Percentiles rank a stretch among this genome's conserved stretches.
Evolutionary conservation across 2,329 filamentous ascomycete genomes (phyloP).

Genomic region (Cladosporium oxysporum): DNA sequence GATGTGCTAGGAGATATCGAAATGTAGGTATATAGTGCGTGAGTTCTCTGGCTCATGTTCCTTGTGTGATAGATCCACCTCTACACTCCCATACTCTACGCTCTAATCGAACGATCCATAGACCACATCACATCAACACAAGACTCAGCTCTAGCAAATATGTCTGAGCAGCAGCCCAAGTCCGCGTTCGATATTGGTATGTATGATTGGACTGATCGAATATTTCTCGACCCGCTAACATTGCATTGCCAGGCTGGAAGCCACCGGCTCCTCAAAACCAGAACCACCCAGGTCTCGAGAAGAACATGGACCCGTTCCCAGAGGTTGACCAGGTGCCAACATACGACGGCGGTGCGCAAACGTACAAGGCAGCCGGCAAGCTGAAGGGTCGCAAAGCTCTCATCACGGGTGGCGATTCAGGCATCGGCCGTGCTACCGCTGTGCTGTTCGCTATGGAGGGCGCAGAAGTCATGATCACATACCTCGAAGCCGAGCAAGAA

Average conservation of each 20-base stretch:
- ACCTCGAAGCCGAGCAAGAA: constrained; percentile 72
- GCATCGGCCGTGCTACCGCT: constrained; percentile 75
- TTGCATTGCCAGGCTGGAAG: constrained; percentile 9
- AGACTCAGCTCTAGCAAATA: background rate
- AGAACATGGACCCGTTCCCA: constrained; percentile 60
- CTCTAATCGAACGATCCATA: background rate
- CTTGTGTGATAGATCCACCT: background rate
- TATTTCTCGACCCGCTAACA: background rate
- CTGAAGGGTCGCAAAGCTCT: constrained; percentile 72
- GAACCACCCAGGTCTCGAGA: constrained; percentile 55
- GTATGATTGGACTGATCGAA: background rate
- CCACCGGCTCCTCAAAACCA: constrained; percentile 45
- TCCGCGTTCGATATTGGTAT: constrained; percentile 18
- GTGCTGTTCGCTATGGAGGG: constrained; percentile 81
- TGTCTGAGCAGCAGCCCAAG: constrained; percentile 18
- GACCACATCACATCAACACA: background rate
- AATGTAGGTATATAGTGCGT: background rate
- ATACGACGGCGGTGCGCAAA: constrained; percentile 65
- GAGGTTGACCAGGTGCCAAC: constrained; percentile 67
- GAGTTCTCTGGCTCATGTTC: background rate
- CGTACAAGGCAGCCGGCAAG: constrained; percentile 75
- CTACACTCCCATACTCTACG: background rate
- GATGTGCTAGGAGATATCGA: constrained; percentile 2
- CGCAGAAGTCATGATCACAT: constrained; percentile 70
- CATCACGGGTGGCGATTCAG: constrained; percentile 79